Base-by-base conservation (phyloP, 2,329 filamentous ascomycete genomes). In the Fusarium penzigii region DNA sequence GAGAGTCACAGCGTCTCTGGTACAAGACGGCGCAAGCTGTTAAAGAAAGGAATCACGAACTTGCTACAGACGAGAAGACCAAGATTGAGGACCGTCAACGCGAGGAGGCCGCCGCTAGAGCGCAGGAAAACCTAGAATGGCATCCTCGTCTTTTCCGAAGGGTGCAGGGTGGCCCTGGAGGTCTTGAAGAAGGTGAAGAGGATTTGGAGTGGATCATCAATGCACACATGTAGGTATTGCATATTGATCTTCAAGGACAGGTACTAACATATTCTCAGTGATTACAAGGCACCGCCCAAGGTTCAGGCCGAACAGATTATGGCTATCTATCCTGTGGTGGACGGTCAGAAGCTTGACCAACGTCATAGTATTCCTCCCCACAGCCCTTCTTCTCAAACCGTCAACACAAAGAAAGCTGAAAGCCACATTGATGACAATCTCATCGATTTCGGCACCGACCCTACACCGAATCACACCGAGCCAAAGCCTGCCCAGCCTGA, bases 171-270 rank as follows among this genome's bases (percentile, higher is more conserved):
- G 89, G 87, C 1, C 84, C 86, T 2, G 87, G 86, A 32, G 86
- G 85, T 1, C 68, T 80, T 5, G 89, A 94, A 57, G 87, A 93
- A 68, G 90, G 89, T 29, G 89, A 95, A 70, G 91, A 95, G 68
- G 90, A 90, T 59, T 76, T 99, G 29, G 94, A 97, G 72, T 99
- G 91, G 90, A 92, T 97, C 66, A 89, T 99, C 65, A 88, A 93
- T 70, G 88, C 92, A 2, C 79, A 86, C 50, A 83, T 99, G 92
- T 96, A 73, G 67, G 78, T 70, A n/a, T 34, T 29, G 8, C 25
- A 29, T 16, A 8, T 17, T 32, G 38, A 14, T 9, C 36, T 29
- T 17, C 29, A 36, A 39, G 7, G 16, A 11, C 14, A 14, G 14
- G n/a, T 12, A 9, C 16, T 20, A 17, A n/a, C 16, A 59, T 66